phyloP scores from a whole-genome alignment of 2,329 filamentous ascomycete species.

The Neocatenulostroma microsporum region DNA sequence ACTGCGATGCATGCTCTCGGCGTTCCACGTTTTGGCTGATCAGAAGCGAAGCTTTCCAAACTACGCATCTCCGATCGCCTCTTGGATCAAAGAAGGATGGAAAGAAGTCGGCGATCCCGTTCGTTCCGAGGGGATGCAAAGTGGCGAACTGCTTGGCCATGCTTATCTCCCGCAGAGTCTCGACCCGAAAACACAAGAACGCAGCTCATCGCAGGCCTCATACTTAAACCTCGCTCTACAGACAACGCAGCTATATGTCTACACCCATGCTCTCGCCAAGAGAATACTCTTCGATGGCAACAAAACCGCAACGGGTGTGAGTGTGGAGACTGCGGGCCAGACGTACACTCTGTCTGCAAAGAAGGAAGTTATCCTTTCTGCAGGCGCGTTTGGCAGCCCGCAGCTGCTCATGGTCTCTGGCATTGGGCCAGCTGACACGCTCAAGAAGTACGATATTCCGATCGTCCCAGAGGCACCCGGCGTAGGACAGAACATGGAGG shows the following conservation, averaged over 20 bases:
- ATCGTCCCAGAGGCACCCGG: slow-evolving; percentile 20
- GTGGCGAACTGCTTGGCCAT: slow-evolving; percentile 15
- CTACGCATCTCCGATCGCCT: slow-evolving; percentile 21
- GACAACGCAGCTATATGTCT: slow-evolving; percentile 26
- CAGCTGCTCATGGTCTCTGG: slow-evolving; percentile 8
- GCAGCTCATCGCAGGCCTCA: slow-evolving; percentile 20
- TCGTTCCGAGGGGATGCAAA: slow-evolving; percentile 23
- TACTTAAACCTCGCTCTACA: slow-evolving; percentile 24
- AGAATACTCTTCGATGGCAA: slow-evolving; percentile 26
- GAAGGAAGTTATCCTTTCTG: slow-evolving; percentile 4
- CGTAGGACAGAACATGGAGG: slow-evolving; percentile 22
- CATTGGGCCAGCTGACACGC: slow-evolving; percentile 4
- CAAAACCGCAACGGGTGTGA: not conserved
- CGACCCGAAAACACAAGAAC: slow-evolving; percentile 15
- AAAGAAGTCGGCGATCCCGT: slow-evolving; percentile 20
- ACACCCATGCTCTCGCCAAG: slow-evolving; percentile 27
- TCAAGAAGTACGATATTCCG: slow-evolving; percentile 22
- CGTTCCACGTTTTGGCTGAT: too few species aligned
- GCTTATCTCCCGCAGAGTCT: slow-evolving; percentile 19
- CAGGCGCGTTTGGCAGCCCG: not conserved
- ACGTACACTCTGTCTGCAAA: not conserved
- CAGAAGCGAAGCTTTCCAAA: slow-evolving; percentile 21
- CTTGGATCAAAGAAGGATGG: slow-evolving; percentile 17
- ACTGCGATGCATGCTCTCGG: not conserved
- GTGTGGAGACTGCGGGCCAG: slow-evolving; percentile 1